phyloP scores from a whole-genome alignment of 345 rosid species.

The Excoecaria cochinchinensis region DNA sequence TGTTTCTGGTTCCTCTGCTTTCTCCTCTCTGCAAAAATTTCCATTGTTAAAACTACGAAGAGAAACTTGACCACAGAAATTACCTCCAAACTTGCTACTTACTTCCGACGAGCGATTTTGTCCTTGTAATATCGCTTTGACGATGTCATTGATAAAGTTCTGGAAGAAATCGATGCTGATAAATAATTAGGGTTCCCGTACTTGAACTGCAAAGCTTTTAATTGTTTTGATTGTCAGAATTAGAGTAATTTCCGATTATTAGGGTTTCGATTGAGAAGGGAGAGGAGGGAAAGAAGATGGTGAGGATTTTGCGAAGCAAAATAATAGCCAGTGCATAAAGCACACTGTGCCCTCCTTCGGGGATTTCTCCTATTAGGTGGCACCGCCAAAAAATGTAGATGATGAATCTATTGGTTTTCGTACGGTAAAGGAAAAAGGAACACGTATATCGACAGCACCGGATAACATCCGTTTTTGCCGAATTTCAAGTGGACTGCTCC shows the following conservation, averaged over 20 bases:
- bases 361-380: too few relatives aligned
- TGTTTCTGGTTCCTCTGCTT: slow-evolving; percentile 70
- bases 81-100: slow-evolving; percentile 10
- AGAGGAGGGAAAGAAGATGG: not conserved
- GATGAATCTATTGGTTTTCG: too few relatives aligned
- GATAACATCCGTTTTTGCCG: too few relatives aligned
- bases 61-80: not conserved
- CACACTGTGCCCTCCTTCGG: not conserved
- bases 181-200: not conserved
- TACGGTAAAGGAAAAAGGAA: too few relatives aligned
- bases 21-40: slow-evolving; percentile 67
- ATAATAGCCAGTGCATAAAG: not conserved
- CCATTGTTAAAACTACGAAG: not conserved
- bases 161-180: not conserved
- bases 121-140: slow-evolving; percentile 75
- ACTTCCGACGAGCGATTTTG: slow-evolving; percentile 84
- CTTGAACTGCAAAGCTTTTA: not conserved
- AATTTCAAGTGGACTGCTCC: too few relatives aligned
- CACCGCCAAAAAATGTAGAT: too few relatives aligned
- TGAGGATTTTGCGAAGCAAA: not conserved
- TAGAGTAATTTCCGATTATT: not conserved
- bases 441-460: too few relatives aligned
- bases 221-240: not conserved
- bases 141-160: slow-evolving; percentile 47
- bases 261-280: slow-evolving; percentile 25